These are phyloP conservation scores for Saturnispora galanensis DNA, from an alignment of 805 yeast genomes.

Conservation along the genomic window DNA sequence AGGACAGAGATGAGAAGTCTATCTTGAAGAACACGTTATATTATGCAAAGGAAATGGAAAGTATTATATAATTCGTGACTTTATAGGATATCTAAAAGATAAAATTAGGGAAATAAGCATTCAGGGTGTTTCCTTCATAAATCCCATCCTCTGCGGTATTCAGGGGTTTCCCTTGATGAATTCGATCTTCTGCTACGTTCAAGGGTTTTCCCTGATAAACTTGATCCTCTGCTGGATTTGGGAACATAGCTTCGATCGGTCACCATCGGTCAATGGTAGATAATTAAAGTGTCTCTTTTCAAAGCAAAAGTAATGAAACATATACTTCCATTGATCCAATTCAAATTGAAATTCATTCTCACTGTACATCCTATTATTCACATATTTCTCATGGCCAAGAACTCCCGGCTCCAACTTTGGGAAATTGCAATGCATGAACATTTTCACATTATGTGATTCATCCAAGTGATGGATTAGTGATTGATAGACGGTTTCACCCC, in stretches of 20 bases:
- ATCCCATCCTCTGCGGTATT: too few relatives aligned
- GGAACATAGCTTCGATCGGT: background rate
- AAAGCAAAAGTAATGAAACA: slow-evolving; percentile 30
- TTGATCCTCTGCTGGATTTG: background rate
- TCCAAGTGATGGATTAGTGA: slow-evolving; percentile 17
- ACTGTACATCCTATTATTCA: slow-evolving; percentile 22
- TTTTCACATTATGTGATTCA: slow-evolving; percentile 16
- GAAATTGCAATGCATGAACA: slow-evolving; percentile 44
- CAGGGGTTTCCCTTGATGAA: too few relatives aligned
- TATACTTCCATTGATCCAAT: slow-evolving; percentile 45
- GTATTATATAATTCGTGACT: slow-evolving; percentile 49
- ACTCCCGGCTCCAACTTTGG: slow-evolving; percentile 43
- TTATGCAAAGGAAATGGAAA: slow-evolving; percentile 87
- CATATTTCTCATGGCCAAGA: slow-evolving; percentile 29
- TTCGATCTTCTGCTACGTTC: too few relatives aligned
- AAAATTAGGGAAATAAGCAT: background rate
- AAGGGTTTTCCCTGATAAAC: background rate
- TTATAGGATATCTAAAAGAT: background rate
- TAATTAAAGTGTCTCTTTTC: background rate
- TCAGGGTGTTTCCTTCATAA: background rate
- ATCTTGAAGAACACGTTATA: slow-evolving; percentile 65
- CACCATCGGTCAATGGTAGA: background rate
- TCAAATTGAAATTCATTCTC: slow-evolving; percentile 46
- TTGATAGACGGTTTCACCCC: background rate
- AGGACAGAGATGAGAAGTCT: slow-evolving; percentile 25